Percentiles rank a stretch among this genome's conserved stretches.
These are phyloP conservation scores for Penicillium polonicum DNA, from an alignment of 2,329 filamentous ascomycete genomes.

Conservation along the genomic window DNA sequence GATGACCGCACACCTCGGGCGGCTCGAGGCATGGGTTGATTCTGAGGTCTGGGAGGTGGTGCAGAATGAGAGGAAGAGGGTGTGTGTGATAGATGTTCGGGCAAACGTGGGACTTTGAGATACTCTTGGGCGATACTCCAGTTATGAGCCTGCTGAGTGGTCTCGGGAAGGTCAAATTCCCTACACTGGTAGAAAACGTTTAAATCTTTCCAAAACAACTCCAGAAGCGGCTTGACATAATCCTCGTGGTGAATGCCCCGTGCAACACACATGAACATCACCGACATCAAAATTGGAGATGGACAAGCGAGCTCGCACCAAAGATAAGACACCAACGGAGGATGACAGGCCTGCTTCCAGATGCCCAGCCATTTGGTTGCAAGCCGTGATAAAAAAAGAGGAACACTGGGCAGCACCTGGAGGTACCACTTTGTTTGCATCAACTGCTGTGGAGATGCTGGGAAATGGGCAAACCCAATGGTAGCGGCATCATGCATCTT, in stretches of 20 bases:
- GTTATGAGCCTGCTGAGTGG: neutral
- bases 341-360: slow-evolving; percentile 7
- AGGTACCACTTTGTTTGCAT: slow-evolving; percentile 35
- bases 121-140: neutral
- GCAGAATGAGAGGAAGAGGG: neutral
- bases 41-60: neutral
- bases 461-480: slow-evolving; percentile 40
- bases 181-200: neutral
- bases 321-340: neutral
- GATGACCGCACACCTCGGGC: neutral
- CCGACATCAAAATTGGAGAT: slow-evolving; percentile 6
- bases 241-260: neutral
- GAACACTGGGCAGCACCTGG: slow-evolving; percentile 39
- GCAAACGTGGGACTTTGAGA: neutral
- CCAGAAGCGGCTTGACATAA: neutral
- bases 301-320: neutral
- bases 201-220: slow-evolving; percentile 1
- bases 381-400: slow-evolving; percentile 48
- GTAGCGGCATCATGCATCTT: slow-evolving; percentile 1
- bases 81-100: neutral
- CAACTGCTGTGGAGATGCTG: slow-evolving; percentile 27
- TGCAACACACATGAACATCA: slow-evolving; percentile 6
- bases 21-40: neutral
- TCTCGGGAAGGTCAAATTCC: neutral
- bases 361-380: slow-evolving; percentile 42